These are phyloP conservation scores for Hypoxylon subgilvum DNA, from an alignment of 495 filamentous ascomycete species.

Conservation along the genomic window DNA sequence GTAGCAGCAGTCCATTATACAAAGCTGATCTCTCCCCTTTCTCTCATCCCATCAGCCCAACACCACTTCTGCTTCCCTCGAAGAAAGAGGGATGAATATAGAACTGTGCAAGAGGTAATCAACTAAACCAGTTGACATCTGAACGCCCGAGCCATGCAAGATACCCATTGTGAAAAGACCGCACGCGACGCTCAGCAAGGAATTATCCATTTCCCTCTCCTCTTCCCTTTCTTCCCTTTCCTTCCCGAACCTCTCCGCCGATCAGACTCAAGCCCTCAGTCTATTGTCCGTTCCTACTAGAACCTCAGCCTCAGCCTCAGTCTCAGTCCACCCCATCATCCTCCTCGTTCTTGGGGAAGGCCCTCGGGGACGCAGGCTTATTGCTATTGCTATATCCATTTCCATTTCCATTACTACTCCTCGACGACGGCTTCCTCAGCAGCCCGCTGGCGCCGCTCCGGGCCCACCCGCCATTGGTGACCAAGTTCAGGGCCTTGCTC, in stretches of 20 bases:
- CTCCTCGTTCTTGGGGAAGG: conserved; percentile 13
- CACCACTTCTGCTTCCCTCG: neutral
- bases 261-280: neutral
- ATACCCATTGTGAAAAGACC: neutral
- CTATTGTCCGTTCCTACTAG: neutral
- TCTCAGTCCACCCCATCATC: conserved; percentile 27
- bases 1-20: too few relatives aligned
- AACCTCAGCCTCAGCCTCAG: neutral
- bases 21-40: too few relatives aligned
- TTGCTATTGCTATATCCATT: too few relatives aligned
- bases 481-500: conserved; percentile 48
- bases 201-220: neutral
- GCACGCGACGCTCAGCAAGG: neutral
- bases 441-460: conserved; percentile 43
- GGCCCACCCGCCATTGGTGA: conserved; percentile 50
- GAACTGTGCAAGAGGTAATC: neutral
- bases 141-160: conserved; percentile 25
- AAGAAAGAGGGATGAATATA: conserved; percentile 3
- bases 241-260: neutral
- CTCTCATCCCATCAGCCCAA: too few relatives aligned
- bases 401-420: conserved; percentile 1
- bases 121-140: conserved; percentile 9
- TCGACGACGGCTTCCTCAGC: conserved; percentile 33
- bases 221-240: neutral
- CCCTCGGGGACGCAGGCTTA: conserved; percentile 6